Evolutionary conservation across 495 filamentous ascomycete species (phyloP).

Genomic region (Hypoxylon trugodes): DNA sequence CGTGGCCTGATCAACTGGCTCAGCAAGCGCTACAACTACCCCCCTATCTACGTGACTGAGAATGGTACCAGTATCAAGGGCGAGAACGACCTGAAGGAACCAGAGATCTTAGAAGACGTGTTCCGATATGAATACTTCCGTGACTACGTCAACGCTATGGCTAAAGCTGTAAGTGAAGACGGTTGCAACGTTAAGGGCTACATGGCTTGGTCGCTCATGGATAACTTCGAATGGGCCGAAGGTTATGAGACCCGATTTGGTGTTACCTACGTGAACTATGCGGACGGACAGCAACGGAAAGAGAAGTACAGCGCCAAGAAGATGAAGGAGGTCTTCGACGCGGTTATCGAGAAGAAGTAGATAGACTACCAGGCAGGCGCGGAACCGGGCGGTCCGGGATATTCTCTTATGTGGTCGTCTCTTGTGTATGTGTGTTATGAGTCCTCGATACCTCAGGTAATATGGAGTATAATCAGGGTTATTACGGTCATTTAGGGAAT

Average conservation of each 20-base stretch:
- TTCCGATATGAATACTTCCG: conserved; percentile 79
- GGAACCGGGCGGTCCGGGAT: conserved; percentile 1
- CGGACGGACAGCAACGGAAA: conserved; percentile 74
- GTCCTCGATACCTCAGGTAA: conserved; percentile 38
- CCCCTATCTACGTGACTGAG: conserved; percentile 83
- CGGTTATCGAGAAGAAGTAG: conserved; percentile 60
- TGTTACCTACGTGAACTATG: conserved; percentile 80
- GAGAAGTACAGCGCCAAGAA: conserved; percentile 80
- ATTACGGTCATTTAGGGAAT: conserved; percentile 11
- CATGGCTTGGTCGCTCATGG: conserved; percentile 83
- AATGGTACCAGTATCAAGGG: conserved; percentile 81
- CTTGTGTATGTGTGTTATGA: conserved; percentile 9
- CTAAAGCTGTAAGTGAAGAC: conserved; percentile 70
- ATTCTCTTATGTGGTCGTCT: not conserved
- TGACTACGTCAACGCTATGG: conserved; percentile 76
- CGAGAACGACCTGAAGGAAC: conserved; percentile 75
- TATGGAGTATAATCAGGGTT: conserved; percentile 38
- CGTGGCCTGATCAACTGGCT: conserved; percentile 81
- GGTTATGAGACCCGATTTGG: conserved; percentile 87
- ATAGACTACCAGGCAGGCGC: conserved; percentile 2
- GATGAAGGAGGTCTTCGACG: conserved; percentile 70
- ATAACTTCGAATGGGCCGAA: conserved; percentile 77
- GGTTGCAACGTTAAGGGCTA: conserved; percentile 77
- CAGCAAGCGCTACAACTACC: conserved; percentile 74
- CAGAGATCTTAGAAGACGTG: conserved; percentile 75